These are phyloP conservation scores for Echria macrotheca DNA, from an alignment of 495 filamentous ascomycete species.

Conservation along the genomic window DNA sequence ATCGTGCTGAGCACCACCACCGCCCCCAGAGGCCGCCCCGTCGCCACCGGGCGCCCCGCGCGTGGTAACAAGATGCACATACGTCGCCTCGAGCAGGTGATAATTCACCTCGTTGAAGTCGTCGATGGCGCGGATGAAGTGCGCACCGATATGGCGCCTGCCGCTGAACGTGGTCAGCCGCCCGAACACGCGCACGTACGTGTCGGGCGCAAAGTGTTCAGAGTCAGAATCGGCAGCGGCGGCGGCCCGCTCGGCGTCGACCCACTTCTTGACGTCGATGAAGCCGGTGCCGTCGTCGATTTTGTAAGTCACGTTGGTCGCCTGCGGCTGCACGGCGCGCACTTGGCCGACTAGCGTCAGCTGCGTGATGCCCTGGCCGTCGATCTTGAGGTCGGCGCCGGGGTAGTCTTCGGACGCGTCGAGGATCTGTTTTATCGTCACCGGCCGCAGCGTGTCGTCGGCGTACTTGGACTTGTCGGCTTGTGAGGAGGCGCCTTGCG, in stretches of 20 bases:
- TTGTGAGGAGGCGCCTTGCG: conserved; percentile 27
- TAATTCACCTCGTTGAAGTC: conserved; percentile 89
- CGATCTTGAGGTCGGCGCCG: conserved; percentile 68
- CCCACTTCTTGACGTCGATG: conserved; percentile 90
- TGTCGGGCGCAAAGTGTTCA: conserved; percentile 50
- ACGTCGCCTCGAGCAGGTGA: conserved; percentile 83
- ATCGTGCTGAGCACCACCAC: conserved; percentile 28
- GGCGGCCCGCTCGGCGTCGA: conserved; percentile 56
- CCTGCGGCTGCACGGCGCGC: conserved; percentile 74
- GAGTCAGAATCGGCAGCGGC: conserved; percentile 28
- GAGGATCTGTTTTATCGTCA: conserved; percentile 90
- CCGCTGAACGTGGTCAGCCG: conserved; percentile 70
- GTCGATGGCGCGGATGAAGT: conserved; percentile 68
- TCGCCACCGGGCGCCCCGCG: conserved; percentile 52
- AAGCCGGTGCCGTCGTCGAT: conserved; percentile 92
- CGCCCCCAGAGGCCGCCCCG: conserved; percentile 31
- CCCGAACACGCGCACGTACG: conserved; percentile 79
- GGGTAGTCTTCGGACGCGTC: conserved; percentile 71
- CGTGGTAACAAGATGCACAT: conserved; percentile 80
- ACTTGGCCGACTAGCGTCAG: conserved; percentile 87
- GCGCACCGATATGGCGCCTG: conserved; percentile 74
- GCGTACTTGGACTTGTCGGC: conserved; percentile 17
- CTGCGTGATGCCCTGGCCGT: conserved; percentile 58
- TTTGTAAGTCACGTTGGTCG: conserved; percentile 86
- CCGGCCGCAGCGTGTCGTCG: conserved; percentile 74